Percentiles rank a stretch among this genome's conserved stretches.
Conservation (phyloP, 371 early-diverging fungal genomes). For the Homolaphlyctis polyrhiza region DNA sequence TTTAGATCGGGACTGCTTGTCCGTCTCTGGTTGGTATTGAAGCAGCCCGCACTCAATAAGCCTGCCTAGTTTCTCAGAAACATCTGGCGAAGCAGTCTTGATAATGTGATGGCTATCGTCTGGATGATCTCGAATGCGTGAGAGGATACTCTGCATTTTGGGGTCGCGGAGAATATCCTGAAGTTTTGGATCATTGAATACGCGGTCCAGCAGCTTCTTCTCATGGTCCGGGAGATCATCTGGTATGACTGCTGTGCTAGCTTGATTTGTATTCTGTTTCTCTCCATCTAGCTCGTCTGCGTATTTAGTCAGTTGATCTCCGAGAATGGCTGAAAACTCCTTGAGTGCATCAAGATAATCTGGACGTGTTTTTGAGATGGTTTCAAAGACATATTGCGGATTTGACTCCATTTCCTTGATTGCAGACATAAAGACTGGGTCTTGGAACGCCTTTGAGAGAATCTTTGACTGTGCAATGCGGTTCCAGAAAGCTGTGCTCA, state of each 20-base stretch:
- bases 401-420: neutral
- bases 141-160: neutral
- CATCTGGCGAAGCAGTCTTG: neutral
- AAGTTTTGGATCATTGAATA: neutral
- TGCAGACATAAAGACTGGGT: neutral
- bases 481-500: neutral
- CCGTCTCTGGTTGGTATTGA: neutral
- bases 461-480: neutral
- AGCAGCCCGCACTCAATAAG: slow-evolving; percentile 1
- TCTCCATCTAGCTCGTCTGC: neutral
- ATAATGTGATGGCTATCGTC: neutral
- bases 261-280: neutral
- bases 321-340: neutral
- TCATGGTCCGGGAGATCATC: slow-evolving; percentile 1
- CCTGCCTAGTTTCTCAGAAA: neutral
- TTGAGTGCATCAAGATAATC: neutral
- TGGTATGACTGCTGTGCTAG: neutral
- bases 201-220: neutral
- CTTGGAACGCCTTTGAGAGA: neutral
- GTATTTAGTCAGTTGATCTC: neutral
- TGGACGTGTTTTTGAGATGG: neutral
- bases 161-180: slow-evolving; percentile 1
- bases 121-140: neutral
- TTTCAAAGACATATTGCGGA: neutral
- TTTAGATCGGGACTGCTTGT: too few relatives aligned